Percentiles rank a stretch among this genome's conserved stretches.
These are phyloP conservation scores for Blastobotrys attinorum DNA, from an alignment of 805 yeast genomes.

Conservation along the genomic window DNA sequence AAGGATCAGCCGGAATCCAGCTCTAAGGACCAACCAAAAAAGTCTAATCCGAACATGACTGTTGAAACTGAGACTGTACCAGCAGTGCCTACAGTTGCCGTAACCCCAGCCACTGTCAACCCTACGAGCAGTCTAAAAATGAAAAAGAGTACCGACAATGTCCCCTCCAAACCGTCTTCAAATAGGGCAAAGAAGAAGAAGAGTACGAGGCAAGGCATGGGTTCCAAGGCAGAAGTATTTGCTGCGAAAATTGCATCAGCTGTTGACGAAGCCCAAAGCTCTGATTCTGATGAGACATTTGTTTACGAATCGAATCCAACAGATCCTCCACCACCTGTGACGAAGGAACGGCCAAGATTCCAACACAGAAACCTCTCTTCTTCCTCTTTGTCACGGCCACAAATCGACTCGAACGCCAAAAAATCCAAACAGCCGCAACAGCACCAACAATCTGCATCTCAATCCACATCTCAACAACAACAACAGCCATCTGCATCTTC, in stretches of 20 bases:
- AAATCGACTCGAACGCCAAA: too few species aligned
- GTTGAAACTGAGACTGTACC: slow-evolving; percentile 61
- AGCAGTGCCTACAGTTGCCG: slow-evolving; percentile 34
- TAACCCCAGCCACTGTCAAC: slow-evolving; percentile 11
- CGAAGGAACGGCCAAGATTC: slow-evolving; percentile 14
- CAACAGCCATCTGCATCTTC: background rate
- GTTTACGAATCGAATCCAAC: slow-evolving; percentile 64
- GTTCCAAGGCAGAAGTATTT: slow-evolving; percentile 83
- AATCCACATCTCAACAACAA: background rate
- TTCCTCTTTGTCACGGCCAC: slow-evolving; percentile 10
- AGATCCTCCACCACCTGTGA: slow-evolving; percentile 4
- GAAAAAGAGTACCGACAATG: slow-evolving; percentile 7
- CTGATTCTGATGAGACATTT: slow-evolving; percentile 91
- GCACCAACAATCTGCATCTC: background rate
- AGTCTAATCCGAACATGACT: slow-evolving; percentile 29
- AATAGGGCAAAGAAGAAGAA: slow-evolving; percentile 35
- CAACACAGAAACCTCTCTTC: slow-evolving; percentile 19
- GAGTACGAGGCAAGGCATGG: slow-evolving; percentile 26
- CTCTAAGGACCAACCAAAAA: background rate
- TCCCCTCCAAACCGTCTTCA: slow-evolving; percentile 4
- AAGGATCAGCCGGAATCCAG: background rate
- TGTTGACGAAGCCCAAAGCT: slow-evolving; percentile 78
- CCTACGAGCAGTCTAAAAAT: slow-evolving; percentile 4
- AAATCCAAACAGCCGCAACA: too few species aligned
- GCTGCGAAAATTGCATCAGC: slow-evolving; percentile 95